Evolutionary conservation across 78 protist genomes (phyloP).

Genomic region (Pelomyxa schiedti): DNA sequence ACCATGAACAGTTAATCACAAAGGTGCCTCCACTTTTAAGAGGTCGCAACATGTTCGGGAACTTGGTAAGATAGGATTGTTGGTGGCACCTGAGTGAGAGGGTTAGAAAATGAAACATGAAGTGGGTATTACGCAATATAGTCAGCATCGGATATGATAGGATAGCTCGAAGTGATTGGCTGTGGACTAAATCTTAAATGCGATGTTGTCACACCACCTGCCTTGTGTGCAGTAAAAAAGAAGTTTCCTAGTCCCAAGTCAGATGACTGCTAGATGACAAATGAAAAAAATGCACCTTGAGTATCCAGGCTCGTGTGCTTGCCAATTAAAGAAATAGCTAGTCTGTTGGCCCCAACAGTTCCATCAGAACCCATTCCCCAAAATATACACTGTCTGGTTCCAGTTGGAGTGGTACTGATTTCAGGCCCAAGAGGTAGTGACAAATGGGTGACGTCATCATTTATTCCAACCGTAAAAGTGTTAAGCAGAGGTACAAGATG

Average conservation of each 20-base stretch:
- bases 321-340: conserved; percentile 47
- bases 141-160: conserved; percentile 40
- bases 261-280: too few relatives aligned
- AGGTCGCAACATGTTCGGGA: not conserved
- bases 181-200: conserved; percentile 64
- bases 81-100: too few relatives aligned
- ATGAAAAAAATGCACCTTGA: too few relatives aligned
- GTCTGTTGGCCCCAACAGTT: conserved; percentile 70
- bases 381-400: conserved; percentile 36
- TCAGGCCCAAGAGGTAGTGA: conserved; percentile 16
- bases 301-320: too few relatives aligned
- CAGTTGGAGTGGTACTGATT: not conserved
- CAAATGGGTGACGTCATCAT: conserved; percentile 48
- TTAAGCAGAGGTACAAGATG: too few relatives aligned
- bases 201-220: conserved; percentile 51
- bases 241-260: conserved; percentile 19
- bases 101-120: too few relatives aligned
- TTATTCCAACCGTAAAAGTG: conserved; percentile 50
- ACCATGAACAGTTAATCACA: conserved; percentile 35
- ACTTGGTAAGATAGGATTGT: not conserved
- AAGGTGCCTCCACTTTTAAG: conserved; percentile 25
- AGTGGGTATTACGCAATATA: too few relatives aligned
- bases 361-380: conserved; percentile 70
- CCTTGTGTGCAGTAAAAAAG: conserved; percentile 52
- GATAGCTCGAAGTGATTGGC: conserved; percentile 34